phyloP scores from a whole-genome alignment of 208 protist genomes.

The Trypanosoma theileri region DNA sequence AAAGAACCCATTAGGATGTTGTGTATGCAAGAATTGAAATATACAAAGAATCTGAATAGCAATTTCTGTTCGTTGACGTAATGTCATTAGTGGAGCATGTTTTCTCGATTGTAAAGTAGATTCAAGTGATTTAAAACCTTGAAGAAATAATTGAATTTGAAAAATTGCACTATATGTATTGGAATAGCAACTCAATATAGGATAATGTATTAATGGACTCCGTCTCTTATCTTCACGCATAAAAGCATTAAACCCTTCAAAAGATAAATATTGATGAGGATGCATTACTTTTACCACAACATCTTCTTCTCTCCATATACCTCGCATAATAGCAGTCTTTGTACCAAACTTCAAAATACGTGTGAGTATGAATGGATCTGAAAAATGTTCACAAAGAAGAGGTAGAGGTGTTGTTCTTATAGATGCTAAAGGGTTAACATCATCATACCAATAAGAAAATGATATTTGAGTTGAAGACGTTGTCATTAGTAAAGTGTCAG shows the following conservation, averaged over 20 bases:
- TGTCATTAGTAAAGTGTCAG: background rate
- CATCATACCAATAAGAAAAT: background rate
- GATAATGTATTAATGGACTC: constrained; percentile 25
- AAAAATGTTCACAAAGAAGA: constrained; percentile 19
- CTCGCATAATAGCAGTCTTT: constrained; percentile 14
- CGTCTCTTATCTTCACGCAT: background rate
- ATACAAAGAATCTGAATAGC: constrained; percentile 23
- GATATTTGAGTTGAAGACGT: too few relatives aligned
- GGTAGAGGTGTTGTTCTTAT: background rate
- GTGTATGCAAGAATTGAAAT: constrained; percentile 20
- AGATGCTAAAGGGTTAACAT: background rate
- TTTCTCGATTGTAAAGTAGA: background rate
- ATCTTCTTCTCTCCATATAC: background rate
- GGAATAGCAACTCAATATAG: constrained; percentile 23
- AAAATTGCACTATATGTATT: constrained; percentile 19
- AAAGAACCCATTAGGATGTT: constrained; percentile 20
- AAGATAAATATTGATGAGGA: constrained; percentile 22
- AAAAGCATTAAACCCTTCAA: constrained; percentile 17
- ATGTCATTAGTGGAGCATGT: background rate
- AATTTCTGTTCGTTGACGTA: constrained; percentile 16
- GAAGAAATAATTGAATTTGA: constrained; percentile 17
- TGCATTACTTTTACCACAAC: constrained; percentile 20
- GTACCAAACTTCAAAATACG: constrained; percentile 14
- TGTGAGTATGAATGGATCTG: background rate
- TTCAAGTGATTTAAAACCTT: constrained; percentile 5